These are phyloP conservation scores for Nymphaea colorata DNA, from an alignment of 164 flowering plant species.

Conservation along the genomic window DNA sequence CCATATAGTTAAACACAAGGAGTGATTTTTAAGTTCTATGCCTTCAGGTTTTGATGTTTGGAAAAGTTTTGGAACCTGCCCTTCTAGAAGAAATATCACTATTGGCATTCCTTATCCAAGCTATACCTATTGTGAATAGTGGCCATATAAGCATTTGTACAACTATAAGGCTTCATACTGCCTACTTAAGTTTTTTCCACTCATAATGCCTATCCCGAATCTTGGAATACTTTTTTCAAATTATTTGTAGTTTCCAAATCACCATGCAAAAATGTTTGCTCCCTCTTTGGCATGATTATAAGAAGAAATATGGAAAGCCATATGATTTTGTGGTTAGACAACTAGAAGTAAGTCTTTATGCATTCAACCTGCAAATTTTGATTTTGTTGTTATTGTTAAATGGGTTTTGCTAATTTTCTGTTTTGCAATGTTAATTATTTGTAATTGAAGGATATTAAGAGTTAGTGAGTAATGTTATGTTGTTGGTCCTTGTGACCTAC, in stretches of 20 bases:
- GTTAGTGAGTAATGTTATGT: too few species aligned
- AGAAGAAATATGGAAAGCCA: conserved; percentile 79
- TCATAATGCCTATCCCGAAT: neutral
- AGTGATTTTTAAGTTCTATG: conserved; percentile 13
- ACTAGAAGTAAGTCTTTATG: conserved; percentile 47
- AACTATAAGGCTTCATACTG: conserved; percentile 39
- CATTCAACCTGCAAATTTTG: neutral
- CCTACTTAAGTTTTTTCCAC: neutral
- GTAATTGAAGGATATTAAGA: conserved; percentile 65
- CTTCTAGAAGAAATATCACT: conserved; percentile 74
- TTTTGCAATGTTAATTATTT: conserved; percentile 32
- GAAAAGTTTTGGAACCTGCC: conserved; percentile 26
- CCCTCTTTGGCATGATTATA: conserved; percentile 98
- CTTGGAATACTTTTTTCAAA: conserved; percentile 2
- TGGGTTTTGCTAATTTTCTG: neutral
- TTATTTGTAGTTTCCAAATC: conserved; percentile 63
- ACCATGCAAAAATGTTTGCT: conserved; percentile 90
- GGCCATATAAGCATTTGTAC: conserved; percentile 75
- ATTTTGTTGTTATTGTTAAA: neutral
- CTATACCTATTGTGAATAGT: conserved; percentile 70
- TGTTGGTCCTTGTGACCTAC: too few species aligned
- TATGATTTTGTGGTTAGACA: conserved; percentile 79
- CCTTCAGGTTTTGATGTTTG: conserved; percentile 14
- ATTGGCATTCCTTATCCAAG: conserved; percentile 80
- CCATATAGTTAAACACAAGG: conserved; percentile 24